These are phyloP conservation scores for Talaromyces liani DNA, from an alignment of 495 filamentous ascomycete species.

Conservation along the genomic window DNA sequence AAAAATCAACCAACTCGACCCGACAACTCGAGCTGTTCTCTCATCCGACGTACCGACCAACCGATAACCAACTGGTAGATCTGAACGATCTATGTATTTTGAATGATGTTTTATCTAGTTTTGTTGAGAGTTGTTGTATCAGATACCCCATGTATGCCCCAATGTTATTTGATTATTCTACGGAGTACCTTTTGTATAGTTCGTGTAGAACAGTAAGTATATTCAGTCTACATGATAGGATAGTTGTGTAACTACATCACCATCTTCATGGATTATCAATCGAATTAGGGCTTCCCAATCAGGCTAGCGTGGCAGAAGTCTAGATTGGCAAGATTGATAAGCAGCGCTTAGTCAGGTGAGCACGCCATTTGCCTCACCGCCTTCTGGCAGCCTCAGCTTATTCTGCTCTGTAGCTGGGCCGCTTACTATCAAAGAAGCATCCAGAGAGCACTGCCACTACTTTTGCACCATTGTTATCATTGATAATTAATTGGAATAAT, in stretches of 20 bases:
- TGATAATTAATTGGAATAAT: background rate
- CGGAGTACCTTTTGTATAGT: too few relatives aligned
- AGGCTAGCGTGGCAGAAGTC: background rate
- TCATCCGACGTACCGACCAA: background rate
- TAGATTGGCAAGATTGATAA: conserved; percentile 1
- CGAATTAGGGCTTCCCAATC: background rate
- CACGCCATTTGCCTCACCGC: background rate
- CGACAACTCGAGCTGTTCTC: background rate
- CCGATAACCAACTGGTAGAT: background rate
- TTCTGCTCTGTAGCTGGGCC: background rate
- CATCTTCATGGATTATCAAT: too few relatives aligned
- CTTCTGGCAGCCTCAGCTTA: background rate
- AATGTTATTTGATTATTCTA: background rate
- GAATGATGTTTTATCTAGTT: background rate
- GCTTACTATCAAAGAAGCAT: background rate
- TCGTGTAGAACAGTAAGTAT: too few relatives aligned
- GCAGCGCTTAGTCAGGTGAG: background rate
- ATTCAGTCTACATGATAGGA: too few relatives aligned
- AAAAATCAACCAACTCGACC: background rate
- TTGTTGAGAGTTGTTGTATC: conserved; percentile 5
- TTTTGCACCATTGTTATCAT: background rate
- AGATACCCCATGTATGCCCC: conserved; percentile 4
- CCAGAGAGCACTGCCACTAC: background rate
- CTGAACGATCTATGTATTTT: background rate
- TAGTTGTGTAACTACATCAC: too few relatives aligned